These are phyloP conservation scores for Boletus tomentosulus DNA, from an alignment of 768 basidiomycete genomes.

Conservation along the genomic window DNA sequence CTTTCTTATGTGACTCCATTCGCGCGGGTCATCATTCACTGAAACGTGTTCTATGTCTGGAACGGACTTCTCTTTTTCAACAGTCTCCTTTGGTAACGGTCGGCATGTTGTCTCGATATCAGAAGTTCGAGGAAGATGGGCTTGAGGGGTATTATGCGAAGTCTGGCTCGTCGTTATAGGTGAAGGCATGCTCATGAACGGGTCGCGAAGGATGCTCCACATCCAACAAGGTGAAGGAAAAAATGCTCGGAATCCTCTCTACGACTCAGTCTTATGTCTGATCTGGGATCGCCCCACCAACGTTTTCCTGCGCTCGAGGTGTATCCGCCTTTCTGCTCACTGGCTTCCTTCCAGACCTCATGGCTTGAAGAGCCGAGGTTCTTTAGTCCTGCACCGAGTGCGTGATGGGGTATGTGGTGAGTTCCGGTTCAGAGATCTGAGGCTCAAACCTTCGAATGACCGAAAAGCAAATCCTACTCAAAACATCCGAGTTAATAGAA, in stretches of 20 bases:
- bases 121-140: conserved; percentile 1
- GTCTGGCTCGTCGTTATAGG: conserved; percentile 2
- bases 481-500: conserved; percentile 11
- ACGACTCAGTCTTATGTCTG: conserved; percentile 17
- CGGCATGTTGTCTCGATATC: not conserved
- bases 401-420: not conserved
- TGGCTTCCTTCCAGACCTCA: conserved; percentile 1
- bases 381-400: not conserved
- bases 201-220: not conserved
- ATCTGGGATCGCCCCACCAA: not conserved
- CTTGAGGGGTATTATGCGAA: not conserved
- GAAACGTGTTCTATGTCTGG: conserved; percentile 34
- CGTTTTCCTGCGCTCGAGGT: too few relatives aligned
- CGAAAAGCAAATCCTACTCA: conserved; percentile 22
- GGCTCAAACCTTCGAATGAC: conserved; percentile 10
- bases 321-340: not conserved
- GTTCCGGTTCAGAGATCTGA: not conserved
- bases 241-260: conserved; percentile 1
- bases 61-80: conserved; percentile 2
- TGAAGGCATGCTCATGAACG: conserved; percentile 11
- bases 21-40: conserved; percentile 58
- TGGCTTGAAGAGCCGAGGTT: not conserved
- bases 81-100: conserved; percentile 1
- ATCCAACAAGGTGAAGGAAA: conserved; percentile 4
- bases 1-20: conserved; percentile 56